A percentile compares a stretch with the other conserved stretches of the same genome.
phyloP scores from a whole-genome alignment of 768 basidiomycete species.

The Lanmaoa rubissima region DNA sequence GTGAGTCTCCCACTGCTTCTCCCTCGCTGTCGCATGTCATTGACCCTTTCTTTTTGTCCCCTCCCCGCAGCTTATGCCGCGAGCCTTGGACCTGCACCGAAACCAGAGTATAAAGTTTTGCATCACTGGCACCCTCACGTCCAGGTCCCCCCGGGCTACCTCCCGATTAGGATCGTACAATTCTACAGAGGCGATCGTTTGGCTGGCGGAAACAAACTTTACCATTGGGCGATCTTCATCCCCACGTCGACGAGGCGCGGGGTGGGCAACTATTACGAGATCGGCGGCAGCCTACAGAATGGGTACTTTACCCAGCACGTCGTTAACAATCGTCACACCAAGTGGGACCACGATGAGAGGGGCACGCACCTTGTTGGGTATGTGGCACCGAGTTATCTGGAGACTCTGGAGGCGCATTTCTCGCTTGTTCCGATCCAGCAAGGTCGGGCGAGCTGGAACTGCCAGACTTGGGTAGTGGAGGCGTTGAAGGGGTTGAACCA shows the following conservation, averaged over 20 bases:
- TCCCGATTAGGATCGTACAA: conserved; percentile 17
- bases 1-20: not conserved
- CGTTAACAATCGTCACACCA: conserved; percentile 12
- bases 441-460: conserved; percentile 13
- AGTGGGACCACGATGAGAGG: conserved; percentile 14
- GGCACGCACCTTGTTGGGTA: conserved; percentile 14
- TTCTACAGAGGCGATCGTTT: conserved; percentile 8
- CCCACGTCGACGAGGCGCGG: conserved; percentile 18
- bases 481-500: conserved; percentile 13
- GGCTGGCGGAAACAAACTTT: not conserved
- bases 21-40: no score
- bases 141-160: conserved; percentile 12
- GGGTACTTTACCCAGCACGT: conserved; percentile 18
- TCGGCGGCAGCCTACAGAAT: conserved; percentile 5
- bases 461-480: conserved; percentile 24
- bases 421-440: conserved; percentile 14
- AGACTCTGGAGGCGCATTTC: conserved; percentile 3
- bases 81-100: not conserved
- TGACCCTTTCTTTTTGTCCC: not conserved
- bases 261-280: conserved; percentile 21
- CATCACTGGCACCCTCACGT: conserved; percentile 2
- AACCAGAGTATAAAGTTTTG: conserved; percentile 8
- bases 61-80: conserved; percentile 5
- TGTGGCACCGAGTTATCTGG: conserved; percentile 5
- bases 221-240: conserved; percentile 27